Conservation (phyloP, 2,329 filamentous ascomycete genomes). For the Stylonectria norvegica region DNA sequence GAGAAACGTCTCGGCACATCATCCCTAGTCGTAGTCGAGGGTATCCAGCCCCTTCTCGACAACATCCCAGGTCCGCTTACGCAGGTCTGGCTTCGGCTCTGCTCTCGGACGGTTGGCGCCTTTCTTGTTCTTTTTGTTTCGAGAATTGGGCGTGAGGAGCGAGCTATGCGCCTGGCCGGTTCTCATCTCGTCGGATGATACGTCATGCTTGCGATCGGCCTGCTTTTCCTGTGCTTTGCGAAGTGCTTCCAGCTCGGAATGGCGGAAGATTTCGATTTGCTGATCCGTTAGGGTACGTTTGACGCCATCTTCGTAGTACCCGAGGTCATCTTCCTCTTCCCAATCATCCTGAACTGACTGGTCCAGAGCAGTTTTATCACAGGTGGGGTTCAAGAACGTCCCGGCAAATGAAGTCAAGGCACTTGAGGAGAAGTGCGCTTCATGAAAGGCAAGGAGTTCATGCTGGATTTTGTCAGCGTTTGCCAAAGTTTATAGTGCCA, state of each 20-base stretch:
- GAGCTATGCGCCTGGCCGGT: conserved; percentile 9
- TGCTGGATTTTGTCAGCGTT: conserved; percentile 42
- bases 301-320: conserved; percentile 81
- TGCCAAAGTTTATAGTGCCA: neutral
- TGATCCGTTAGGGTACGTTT: conserved; percentile 89
- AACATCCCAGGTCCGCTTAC: conserved; percentile 65
- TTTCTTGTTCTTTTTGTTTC: conserved; percentile 33
- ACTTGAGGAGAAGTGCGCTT: conserved; percentile 54
- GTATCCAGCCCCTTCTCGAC: conserved; percentile 59
- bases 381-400: conserved; percentile 41
- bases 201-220: conserved; percentile 1
- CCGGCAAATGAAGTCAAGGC: conserved; percentile 45
- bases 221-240: conserved; percentile 49
- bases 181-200: conserved; percentile 15
- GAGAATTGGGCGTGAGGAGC: conserved; percentile 3
- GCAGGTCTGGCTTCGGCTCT: conserved; percentile 57
- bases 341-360: conserved; percentile 27
- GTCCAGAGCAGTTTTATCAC: too few relatives aligned
- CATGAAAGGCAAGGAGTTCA: conserved; percentile 57
- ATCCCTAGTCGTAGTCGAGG: conserved; percentile 53
- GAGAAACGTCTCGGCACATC: neutral
- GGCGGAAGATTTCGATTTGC: conserved; percentile 85
- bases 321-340: conserved; percentile 65
- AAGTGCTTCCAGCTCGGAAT: conserved; percentile 77
- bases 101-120: conserved; percentile 37